Percentiles rank a stretch among this genome's conserved stretches.
Evolutionary conservation across 2,329 filamentous ascomycete genomes (phyloP).

Genomic region (Fusarium sp.): DNA sequence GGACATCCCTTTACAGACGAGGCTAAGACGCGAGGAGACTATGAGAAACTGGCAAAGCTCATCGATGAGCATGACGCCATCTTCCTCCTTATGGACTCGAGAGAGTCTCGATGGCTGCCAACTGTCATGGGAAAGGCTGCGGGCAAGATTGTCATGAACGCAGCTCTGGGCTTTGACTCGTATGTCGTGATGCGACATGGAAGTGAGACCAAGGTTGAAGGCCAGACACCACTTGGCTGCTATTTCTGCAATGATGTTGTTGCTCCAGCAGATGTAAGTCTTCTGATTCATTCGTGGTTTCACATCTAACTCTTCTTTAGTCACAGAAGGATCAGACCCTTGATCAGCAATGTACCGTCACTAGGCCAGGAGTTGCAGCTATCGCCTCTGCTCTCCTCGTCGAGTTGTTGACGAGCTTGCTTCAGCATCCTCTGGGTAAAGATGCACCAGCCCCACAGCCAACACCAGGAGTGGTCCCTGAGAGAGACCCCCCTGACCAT

Average conservation of each 20-base stretch:
- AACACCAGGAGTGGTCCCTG: slow-evolving; percentile 56
- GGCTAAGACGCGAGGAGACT: slow-evolving; percentile 76
- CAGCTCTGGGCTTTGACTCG: slow-evolving; percentile 94
- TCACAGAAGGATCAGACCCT: slow-evolving; percentile 95
- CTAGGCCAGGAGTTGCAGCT: slow-evolving; percentile 89
- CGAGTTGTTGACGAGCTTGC: slow-evolving; percentile 86
- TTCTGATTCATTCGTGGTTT: not conserved
- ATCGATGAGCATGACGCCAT: slow-evolving; percentile 90
- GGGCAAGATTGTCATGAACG: slow-evolving; percentile 96
- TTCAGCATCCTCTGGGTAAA: slow-evolving; percentile 85
- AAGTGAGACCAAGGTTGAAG: slow-evolving; percentile 67
- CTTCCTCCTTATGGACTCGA: slow-evolving; percentile 96
- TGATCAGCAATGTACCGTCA: slow-evolving; percentile 98
- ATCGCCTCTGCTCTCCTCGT: slow-evolving; percentile 93
- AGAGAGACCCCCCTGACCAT: slow-evolving; percentile 68
- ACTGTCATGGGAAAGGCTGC: slow-evolving; percentile 95
- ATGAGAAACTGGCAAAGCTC: slow-evolving; percentile 77
- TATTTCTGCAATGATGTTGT: slow-evolving; percentile 99
- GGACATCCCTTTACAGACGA: slow-evolving; percentile 88
- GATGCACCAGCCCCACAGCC: slow-evolving; percentile 68
- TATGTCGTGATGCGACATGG: slow-evolving; percentile 98
- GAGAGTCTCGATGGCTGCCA: slow-evolving; percentile 94
- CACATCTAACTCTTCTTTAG: slow-evolving; percentile 56
- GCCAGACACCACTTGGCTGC: slow-evolving; percentile 82
- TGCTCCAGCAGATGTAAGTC: slow-evolving; percentile 87